phyloP scores from a whole-genome alignment of 768 basidiomycete genomes.

The Astraeus odoratus region DNA sequence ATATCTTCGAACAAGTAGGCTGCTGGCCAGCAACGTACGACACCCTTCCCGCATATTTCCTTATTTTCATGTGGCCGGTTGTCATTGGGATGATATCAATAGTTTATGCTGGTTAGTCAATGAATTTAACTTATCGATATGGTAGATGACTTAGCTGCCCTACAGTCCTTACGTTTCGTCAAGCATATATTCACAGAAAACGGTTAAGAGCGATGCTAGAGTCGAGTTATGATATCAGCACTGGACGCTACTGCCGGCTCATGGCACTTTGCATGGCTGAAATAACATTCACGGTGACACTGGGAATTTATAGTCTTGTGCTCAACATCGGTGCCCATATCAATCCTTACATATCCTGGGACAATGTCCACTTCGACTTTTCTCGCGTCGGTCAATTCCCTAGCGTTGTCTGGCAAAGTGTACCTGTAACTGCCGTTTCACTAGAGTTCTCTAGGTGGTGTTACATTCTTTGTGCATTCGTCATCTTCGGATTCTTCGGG shows the following conservation, averaged over 20 bases:
- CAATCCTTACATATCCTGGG: conserved; percentile 41
- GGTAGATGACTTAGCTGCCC: too few relatives aligned
- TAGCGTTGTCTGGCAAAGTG: conserved; percentile 31
- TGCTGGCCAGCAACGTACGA: too few relatives aligned
- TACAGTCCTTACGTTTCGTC: conserved; percentile 18
- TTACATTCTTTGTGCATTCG: conserved; percentile 27
- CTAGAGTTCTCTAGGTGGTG: conserved; percentile 39
- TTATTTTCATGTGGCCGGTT: too few relatives aligned
- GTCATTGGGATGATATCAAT: too few relatives aligned
- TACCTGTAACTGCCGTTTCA: conserved; percentile 3
- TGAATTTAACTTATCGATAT: too few relatives aligned
- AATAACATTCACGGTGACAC: conserved; percentile 32
- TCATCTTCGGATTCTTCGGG: conserved; percentile 49
- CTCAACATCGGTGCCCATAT: conserved; percentile 15
- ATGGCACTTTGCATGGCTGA: conserved; percentile 40
- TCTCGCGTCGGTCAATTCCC: conserved; percentile 34
- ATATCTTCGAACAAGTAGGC: too few relatives aligned
- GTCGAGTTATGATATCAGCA: conserved; percentile 29
- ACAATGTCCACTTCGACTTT: conserved; percentile 44
- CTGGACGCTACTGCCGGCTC: conserved; percentile 43
- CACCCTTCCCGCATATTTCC: too few relatives aligned
- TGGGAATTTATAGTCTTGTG: conserved; percentile 29
- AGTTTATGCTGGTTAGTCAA: too few relatives aligned
- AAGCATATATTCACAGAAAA: conserved; percentile 5
- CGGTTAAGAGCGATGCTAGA: background rate